These are phyloP conservation scores for Tetraselmis striata DNA, from an alignment of 139 green algal species.

Conservation along the genomic window DNA sequence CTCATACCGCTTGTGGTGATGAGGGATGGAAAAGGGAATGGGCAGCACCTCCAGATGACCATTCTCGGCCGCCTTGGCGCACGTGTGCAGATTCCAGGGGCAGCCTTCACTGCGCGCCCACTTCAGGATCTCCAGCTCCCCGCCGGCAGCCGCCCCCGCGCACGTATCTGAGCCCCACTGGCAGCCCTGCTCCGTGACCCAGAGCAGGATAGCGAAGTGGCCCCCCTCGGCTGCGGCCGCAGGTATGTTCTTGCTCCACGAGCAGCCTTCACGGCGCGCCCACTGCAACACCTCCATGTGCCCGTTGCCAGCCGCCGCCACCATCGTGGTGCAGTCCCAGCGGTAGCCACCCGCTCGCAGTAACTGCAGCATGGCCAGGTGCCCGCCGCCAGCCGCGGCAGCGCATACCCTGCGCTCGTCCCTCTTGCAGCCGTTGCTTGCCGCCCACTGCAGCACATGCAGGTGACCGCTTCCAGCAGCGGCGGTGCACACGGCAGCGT, in stretches of 20 bases:
- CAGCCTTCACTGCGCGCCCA: too few species aligned
- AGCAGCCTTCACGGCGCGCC: neutral
- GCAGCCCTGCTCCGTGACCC: neutral
- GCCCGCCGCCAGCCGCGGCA: neutral
- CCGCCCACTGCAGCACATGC: neutral
- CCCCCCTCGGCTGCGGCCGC: neutral
- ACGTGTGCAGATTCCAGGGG: too few species aligned
- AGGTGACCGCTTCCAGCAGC: neutral
- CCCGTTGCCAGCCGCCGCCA: neutral
- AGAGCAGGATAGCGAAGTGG: neutral
- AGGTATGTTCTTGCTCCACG: neutral
- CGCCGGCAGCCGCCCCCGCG: too few species aligned
- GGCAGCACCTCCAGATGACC: too few species aligned
- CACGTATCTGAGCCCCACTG: neutral
- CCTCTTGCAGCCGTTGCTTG: neutral
- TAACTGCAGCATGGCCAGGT: conserved; percentile 1
- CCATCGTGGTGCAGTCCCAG: neutral
- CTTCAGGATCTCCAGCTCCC: too few species aligned
- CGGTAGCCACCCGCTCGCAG: neutral
- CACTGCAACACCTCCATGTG: neutral
- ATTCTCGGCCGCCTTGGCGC: too few species aligned
- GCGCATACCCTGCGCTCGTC: conserved; percentile 1
- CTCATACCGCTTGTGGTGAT: too few species aligned
- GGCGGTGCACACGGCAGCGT: neutral
- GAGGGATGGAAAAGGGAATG: too few species aligned